These are phyloP conservation scores for Breynia disticha DNA, from an alignment of 441 rosid species.

Conservation along the genomic window DNA sequence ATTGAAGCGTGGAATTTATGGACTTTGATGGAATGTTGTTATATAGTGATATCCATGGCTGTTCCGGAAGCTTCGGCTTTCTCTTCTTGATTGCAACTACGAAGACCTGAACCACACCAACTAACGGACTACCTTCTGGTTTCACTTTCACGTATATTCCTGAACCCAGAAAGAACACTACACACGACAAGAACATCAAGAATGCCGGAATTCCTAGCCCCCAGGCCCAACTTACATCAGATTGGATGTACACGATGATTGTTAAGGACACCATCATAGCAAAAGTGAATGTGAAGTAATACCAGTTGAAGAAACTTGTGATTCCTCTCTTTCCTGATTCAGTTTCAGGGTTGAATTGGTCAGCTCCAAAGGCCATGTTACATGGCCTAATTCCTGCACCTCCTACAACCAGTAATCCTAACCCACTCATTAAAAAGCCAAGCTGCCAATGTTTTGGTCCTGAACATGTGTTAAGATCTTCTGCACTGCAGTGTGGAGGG, in stretches of 20 bases:
- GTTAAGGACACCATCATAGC: conserved; percentile 54
- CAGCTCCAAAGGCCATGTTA: conserved; percentile 68
- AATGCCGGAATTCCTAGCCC: conserved; percentile 60
- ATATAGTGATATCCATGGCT: conserved; percentile 29
- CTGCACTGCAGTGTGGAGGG: conserved; percentile 36
- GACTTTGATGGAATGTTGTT: conserved; percentile 30
- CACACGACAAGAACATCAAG: conserved; percentile 54
- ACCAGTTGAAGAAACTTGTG: conserved; percentile 68
- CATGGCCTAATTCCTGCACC: conserved; percentile 75
- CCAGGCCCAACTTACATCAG: conserved; percentile 61
- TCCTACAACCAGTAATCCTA: conserved; percentile 44
- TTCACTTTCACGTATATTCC: conserved; percentile 51
- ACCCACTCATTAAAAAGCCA: conserved; percentile 31
- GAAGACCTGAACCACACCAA: conserved; percentile 33
- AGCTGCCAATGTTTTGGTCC: conserved; percentile 44
- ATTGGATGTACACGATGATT: conserved; percentile 51
- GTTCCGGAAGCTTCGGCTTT: conserved; percentile 23
- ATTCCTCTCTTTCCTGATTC: conserved; percentile 56
- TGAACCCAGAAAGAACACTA: conserved; percentile 53
- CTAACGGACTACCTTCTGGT: conserved; percentile 56
- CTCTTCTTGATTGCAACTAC: conserved; percentile 51
- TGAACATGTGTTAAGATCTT: conserved; percentile 25
- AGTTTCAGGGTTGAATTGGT: conserved; percentile 54
- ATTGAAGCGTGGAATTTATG: conserved; percentile 46
- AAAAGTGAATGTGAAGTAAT: conserved; percentile 60